phyloP scores from a whole-genome alignment of 2,329 filamentous ascomycete genomes.

The Lecanicillium sp. region DNA sequence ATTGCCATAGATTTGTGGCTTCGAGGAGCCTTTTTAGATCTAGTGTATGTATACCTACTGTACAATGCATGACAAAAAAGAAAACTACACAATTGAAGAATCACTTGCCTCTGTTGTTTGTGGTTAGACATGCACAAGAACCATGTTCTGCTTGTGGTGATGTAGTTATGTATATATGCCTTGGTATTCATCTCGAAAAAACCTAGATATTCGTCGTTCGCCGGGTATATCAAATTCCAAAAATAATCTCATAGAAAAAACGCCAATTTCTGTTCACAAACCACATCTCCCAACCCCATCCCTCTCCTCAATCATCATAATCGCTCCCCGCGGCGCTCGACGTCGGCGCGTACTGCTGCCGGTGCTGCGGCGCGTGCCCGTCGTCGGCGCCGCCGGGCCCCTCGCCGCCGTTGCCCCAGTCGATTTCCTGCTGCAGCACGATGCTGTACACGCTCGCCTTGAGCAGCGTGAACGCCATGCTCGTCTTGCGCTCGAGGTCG shows the following conservation, averaged over 20 bases:
- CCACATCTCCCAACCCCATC: too few species aligned
- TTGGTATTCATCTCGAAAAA: too few species aligned
- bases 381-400: slow-evolving; percentile 27
- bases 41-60: slow-evolving; percentile 5
- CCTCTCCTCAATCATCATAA: neutral
- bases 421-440: slow-evolving; percentile 94
- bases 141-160: too few species aligned
- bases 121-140: too few species aligned
- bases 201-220: too few species aligned
- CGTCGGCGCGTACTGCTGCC: neutral
- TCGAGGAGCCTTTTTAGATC: too few species aligned
- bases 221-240: slow-evolving; percentile 5
- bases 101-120: too few species aligned
- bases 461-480: slow-evolving; percentile 86
- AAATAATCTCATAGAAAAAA: neutral
- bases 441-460: slow-evolving; percentile 99
- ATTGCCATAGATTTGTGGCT: too few species aligned
- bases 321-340: slow-evolving; percentile 8
- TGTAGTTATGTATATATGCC: too few species aligned
- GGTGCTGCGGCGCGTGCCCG: slow-evolving; percentile 19
- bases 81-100: neutral
- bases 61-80: neutral
- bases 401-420: slow-evolving; percentile 52
- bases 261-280: neutral
- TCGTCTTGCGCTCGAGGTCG: slow-evolving; percentile 88